Conservation (phyloP, 139 green algal genomes). For the Chlamydomonas eustigma region DNA sequence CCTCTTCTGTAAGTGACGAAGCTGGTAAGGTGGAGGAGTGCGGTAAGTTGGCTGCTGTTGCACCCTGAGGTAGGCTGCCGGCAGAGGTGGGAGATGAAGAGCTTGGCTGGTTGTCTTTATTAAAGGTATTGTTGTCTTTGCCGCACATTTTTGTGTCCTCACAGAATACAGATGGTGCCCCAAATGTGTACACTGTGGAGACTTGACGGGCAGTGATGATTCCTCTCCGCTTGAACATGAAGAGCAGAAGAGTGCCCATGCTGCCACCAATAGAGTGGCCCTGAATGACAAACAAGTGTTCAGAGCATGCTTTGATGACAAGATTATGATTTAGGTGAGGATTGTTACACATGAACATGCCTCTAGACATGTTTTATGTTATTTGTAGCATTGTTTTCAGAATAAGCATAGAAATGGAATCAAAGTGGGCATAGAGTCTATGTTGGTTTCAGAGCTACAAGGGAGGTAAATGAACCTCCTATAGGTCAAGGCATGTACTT, state of each 20-base stretch:
- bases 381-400: neutral
- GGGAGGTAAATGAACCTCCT: too few relatives aligned
- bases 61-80: neutral
- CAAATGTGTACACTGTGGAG: conserved; percentile 86
- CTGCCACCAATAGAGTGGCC: conserved; percentile 89
- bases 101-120: neutral
- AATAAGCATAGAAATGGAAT: too few relatives aligned
- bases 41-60: neutral
- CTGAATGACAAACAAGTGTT: too few relatives aligned
- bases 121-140: neutral
- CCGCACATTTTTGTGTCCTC: conserved; percentile 30
- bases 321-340: too few relatives aligned
- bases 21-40: neutral
- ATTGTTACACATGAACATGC: neutral
- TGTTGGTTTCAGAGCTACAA: too few relatives aligned
- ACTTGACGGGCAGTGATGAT: conserved; percentile 58
- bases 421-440: too few relatives aligned
- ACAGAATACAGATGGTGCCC: conserved; percentile 82
- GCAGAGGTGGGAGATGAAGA: neutral
- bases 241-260: conserved; percentile 76
- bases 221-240: conserved; percentile 82
- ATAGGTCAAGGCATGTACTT: too few relatives aligned
- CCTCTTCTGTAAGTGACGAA: neutral
- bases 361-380: neutral
- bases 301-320: too few relatives aligned